A percentile compares a stretch with the other conserved stretches of the same genome.
phyloP scores from a whole-genome alignment of 1,139 yeast genomes.

The Yamadazyma sp. region DNA sequence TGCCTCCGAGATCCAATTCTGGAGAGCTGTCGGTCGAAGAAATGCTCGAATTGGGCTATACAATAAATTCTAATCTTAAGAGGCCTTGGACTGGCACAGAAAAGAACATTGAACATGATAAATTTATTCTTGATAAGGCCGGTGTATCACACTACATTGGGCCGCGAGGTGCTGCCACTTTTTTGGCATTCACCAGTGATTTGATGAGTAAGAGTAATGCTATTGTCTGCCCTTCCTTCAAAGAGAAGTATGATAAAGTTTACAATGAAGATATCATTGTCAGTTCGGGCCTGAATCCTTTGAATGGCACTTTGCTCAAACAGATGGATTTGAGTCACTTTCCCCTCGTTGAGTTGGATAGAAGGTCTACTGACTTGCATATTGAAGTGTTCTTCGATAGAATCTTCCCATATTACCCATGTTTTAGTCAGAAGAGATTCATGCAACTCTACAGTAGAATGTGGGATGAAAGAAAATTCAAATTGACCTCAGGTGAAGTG shows the following conservation, averaged over 20 bases:
- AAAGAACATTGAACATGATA: constrained; percentile 8
- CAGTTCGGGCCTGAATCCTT: constrained; percentile 5
- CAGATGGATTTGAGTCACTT: constrained; percentile 2
- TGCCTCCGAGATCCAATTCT: constrained; percentile 25
- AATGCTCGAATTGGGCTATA: constrained; percentile 5
- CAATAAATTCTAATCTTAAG: not conserved
- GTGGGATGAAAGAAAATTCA: constrained; percentile 5
- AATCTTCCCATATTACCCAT: constrained; percentile 40
- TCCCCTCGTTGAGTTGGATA: constrained; percentile 10
- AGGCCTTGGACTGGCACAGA: not conserved
- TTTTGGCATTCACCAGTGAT: constrained; percentile 7
- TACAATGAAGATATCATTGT: constrained; percentile 9
- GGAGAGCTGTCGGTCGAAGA: constrained; percentile 5
- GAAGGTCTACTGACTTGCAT: constrained; percentile 30
- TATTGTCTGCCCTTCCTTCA: constrained; percentile 3
- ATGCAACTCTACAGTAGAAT: constrained; percentile 11
- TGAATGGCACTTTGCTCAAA: constrained; percentile 1
- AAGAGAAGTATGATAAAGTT: constrained; percentile 2
- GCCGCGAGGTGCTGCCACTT: constrained; percentile 12
- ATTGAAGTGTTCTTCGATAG: constrained; percentile 35
- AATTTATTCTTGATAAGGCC: constrained; percentile 13
- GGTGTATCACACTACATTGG: constrained; percentile 16
- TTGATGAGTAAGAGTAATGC: constrained; percentile 3
- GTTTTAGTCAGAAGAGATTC: constrained; percentile 31
- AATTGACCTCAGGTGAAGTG: constrained; percentile 24